Evolutionary conservation across 2,329 filamentous ascomycete genomes (phyloP).

Genomic region (Teratosphaeria nubilosa): DNA sequence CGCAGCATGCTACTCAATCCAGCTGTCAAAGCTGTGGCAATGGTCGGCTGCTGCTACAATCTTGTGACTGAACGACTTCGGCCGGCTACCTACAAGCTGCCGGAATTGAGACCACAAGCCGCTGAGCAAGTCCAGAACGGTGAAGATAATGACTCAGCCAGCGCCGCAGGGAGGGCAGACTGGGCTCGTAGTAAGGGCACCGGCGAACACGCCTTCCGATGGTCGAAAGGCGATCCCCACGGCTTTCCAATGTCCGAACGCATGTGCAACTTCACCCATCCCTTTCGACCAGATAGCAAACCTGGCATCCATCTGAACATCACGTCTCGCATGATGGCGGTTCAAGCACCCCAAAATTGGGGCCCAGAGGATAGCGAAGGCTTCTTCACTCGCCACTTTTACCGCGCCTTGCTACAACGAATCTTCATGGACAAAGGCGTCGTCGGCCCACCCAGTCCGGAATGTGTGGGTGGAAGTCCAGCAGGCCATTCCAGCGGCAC

Average conservation of each 20-base stretch:
- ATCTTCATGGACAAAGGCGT: conserved; percentile 83
- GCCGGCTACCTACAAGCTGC: conserved; percentile 76
- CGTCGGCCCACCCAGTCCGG: conserved; percentile 45
- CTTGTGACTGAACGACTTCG: conserved; percentile 82
- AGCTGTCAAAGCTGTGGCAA: conserved; percentile 77
- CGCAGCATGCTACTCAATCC: conserved; percentile 77
- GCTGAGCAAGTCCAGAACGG: not conserved
- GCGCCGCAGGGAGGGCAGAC: not conserved
- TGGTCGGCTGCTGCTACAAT: conserved; percentile 98
- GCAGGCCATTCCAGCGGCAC: conserved; percentile 38
- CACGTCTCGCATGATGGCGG: conserved; percentile 95
- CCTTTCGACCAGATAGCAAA: conserved; percentile 15
- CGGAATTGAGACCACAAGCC: conserved; percentile 54
- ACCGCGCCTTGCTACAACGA: conserved; percentile 77
- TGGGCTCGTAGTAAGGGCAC: not conserved
- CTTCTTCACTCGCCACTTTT: conserved; percentile 92
- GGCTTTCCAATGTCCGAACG: conserved; percentile 86
- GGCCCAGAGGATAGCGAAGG: conserved; percentile 64
- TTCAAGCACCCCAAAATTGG: conserved; percentile 93
- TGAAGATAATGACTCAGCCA: conserved; percentile 25
- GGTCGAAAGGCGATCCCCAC: conserved; percentile 54
- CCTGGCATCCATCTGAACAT: conserved; percentile 78
- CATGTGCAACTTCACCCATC: conserved; percentile 42
- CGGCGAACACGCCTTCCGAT: not conserved
- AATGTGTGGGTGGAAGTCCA: conserved; percentile 20